Evolutionary conservation across 2,329 filamentous ascomycete genomes (phyloP).

Genomic region (Fusarium neocosmosporiellum): DNA sequence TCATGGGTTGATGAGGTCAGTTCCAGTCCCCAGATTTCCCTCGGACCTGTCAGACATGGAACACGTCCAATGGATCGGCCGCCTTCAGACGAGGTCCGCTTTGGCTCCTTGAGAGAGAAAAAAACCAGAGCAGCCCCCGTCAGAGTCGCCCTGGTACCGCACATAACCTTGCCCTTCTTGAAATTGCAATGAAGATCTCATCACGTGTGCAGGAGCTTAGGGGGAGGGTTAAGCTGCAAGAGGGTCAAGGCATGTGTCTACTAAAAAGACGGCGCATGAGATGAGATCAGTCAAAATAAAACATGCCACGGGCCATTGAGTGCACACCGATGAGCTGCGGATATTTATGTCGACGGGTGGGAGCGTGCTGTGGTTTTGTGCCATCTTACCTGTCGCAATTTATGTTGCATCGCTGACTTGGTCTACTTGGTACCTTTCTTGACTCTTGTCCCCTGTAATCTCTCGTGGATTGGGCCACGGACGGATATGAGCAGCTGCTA

Average conservation of each 20-base stretch:
- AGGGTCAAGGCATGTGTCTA: constrained; percentile 9
- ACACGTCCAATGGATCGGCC: constrained; percentile 7
- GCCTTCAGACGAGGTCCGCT: not conserved
- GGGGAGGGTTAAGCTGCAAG: constrained; percentile 21
- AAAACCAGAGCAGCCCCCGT: constrained; percentile 7
- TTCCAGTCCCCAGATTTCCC: constrained; percentile 33
- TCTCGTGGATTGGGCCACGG: not conserved
- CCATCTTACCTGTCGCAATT: not conserved
- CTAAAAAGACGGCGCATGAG: constrained; percentile 6
- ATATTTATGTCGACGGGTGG: not conserved
- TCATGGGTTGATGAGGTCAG: constrained; percentile 32
- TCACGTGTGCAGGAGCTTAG: constrained; percentile 41
- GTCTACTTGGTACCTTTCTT: not conserved
- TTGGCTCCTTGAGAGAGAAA: not conserved
- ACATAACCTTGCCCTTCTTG: constrained; percentile 27
- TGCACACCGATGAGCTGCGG: not conserved
- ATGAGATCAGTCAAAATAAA: constrained; percentile 3
- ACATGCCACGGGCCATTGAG: not conserved
- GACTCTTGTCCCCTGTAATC: not conserved
- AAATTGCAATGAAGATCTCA: constrained; percentile 44
- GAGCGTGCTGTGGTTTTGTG: not conserved
- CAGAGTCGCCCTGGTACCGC: constrained; percentile 18
- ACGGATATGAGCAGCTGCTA: not conserved
- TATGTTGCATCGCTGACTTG: not conserved
- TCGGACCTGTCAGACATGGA: constrained; percentile 7